Percentiles rank a stretch among this genome's conserved stretches.
Conservation (phyloP, 768 basidiomycete species). For the Tricholoma furcatifolium region DNA sequence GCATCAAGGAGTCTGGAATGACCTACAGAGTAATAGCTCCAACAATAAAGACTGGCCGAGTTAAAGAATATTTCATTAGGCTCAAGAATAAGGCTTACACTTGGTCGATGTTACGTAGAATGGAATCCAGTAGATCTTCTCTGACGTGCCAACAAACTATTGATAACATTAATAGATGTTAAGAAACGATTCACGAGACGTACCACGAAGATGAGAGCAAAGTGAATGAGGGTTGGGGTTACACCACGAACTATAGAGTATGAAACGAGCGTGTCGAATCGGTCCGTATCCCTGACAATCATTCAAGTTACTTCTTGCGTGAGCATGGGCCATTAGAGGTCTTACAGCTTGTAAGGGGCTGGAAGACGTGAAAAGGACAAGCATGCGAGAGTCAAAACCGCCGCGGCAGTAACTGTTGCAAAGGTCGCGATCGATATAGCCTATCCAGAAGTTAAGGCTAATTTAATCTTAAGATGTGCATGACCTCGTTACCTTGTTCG, state of each 20-base stretch:
- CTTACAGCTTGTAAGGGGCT: constrained; percentile 11
- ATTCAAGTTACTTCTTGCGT: not conserved
- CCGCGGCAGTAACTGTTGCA: constrained; percentile 10
- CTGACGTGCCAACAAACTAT: constrained; percentile 11
- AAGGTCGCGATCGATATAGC: constrained; percentile 6
- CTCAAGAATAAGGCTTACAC: not conserved
- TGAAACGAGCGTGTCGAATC: constrained; percentile 13
- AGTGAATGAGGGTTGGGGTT: constrained; percentile 8
- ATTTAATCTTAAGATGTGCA: not conserved
- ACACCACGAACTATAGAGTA: constrained; percentile 14
- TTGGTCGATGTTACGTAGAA: constrained; percentile 15
- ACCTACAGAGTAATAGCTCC: constrained; percentile 16
- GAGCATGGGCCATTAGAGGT: not conserved
- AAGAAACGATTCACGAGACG: not conserved
- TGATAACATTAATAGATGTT: not conserved
- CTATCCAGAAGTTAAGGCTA: not conserved
- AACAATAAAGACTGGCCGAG: constrained; percentile 14
- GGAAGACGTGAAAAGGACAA: constrained; percentile 8
- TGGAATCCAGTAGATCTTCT: constrained; percentile 18
- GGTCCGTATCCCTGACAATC: constrained; percentile 6
- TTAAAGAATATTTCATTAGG: not conserved
- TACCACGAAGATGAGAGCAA: constrained; percentile 16
- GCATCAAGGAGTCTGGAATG: not conserved
- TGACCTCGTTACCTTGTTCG: constrained; percentile 6
- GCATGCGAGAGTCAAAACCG: constrained; percentile 3